Conservation (phyloP, 768 basidiomycete genomes). For the Boletus tomentosulus region DNA sequence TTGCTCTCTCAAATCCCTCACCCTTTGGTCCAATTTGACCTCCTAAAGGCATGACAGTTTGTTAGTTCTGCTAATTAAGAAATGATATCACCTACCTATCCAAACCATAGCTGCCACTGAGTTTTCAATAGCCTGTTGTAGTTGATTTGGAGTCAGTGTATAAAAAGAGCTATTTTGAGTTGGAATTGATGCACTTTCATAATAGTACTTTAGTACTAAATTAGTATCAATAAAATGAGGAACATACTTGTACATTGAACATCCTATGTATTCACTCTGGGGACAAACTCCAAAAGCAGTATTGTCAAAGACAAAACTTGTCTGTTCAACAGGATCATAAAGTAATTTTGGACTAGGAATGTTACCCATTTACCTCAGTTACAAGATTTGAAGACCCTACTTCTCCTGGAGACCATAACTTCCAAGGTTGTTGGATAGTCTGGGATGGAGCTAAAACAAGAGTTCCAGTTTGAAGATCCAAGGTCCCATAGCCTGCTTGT, state of each 20-base stretch:
- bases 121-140: background rate
- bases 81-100: background rate
- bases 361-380: background rate
- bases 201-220: background rate
- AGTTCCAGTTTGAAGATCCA: constrained; percentile 1
- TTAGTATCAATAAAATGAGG: background rate
- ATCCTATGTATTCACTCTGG: background rate
- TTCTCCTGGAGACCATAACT: constrained; percentile 2
- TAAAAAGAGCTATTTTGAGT: background rate
- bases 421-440: background rate
- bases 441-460: background rate
- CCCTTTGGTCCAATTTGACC: background rate
- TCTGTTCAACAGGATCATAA: background rate
- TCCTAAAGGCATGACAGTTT: background rate
- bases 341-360: too few relatives aligned
- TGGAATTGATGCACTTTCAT: background rate
- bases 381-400: background rate
- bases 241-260: background rate
- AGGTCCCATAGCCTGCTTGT: background rate
- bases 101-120: background rate
- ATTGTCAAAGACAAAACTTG: background rate
- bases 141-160: background rate
- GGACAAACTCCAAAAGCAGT: background rate
- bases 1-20: background rate
- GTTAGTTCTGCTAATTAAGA: background rate